These are phyloP conservation scores for Podila minutissima DNA, from an alignment of 192 early-diverging fungal species.

Conservation along the genomic window DNA sequence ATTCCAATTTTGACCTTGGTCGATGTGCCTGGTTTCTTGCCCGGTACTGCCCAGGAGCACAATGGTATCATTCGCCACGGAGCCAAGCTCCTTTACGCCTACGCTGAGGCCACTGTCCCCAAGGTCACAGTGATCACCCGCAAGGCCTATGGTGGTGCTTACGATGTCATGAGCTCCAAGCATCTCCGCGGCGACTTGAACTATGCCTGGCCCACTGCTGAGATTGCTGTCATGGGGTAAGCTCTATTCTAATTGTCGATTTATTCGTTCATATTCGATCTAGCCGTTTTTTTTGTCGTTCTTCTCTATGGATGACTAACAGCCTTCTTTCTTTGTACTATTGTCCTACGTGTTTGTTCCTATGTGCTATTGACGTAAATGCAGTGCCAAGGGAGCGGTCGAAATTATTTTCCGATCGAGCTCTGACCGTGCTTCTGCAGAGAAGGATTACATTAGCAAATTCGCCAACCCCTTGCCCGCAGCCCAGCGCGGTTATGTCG, in stretches of 20 bases:
- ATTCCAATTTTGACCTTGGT: conserved; percentile 95
- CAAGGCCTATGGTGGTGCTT: conserved; percentile 98
- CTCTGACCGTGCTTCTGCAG: conserved; percentile 68
- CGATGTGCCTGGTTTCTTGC: conserved; percentile 97
- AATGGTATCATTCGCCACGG: conserved; percentile 96
- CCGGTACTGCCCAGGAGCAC: conserved; percentile 95
- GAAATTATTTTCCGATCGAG: conserved; percentile 93
- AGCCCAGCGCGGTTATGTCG: conserved; percentile 88
- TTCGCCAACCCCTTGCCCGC: conserved; percentile 97
- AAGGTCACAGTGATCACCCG: conserved; percentile 95
- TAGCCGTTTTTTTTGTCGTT: not conserved
- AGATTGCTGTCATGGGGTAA: conserved; percentile 97
- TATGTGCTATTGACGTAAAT: not conserved
- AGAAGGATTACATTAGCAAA: conserved; percentile 88
- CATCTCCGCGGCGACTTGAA: conserved; percentile 93
- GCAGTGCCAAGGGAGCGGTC: conserved; percentile 89
- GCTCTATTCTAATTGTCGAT: not conserved
- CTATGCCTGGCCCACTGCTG: conserved; percentile 95
- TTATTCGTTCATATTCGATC: not conserved
- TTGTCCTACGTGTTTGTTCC: not conserved
- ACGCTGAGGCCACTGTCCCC: conserved; percentile 94
- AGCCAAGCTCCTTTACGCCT: conserved; percentile 96
- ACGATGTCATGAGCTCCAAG: conserved; percentile 98
- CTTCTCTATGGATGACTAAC: not conserved
- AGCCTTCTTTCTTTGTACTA: not conserved